Base-by-base conservation (phyloP, 2,329 filamentous ascomycete genomes). In the Aspergillus fischeri region DNA sequence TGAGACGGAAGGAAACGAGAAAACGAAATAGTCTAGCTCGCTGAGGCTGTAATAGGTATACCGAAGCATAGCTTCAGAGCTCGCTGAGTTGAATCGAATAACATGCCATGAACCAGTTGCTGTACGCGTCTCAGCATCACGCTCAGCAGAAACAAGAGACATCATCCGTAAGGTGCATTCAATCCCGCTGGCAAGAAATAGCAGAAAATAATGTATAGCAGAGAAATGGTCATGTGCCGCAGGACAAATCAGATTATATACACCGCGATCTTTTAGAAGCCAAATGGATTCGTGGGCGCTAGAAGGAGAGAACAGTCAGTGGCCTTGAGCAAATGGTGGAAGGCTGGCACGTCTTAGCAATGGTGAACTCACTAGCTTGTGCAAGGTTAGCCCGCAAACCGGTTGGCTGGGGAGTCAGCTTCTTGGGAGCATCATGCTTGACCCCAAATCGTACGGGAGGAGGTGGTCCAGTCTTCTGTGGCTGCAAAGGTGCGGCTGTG, bases 361-460 rank as follows among this genome's bases (percentile, higher is more conserved):
- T 50, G 57, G 49, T 28, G 32, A 57, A 92, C 93, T 89, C 87
- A 97, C 93, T 99, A 70, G 94, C 94, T 85, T 95, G 90, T 53
- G 90, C 83, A 65, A 99, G 82, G 73, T 97, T 97, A 56, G 94
- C 94, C 79, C 90, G 86, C 67, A 89, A 82, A 62, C 94, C 94
- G 6, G 94, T 99, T 28, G 91, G 83, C 78, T 97, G 94, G 29
- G 92, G 86, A 59, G 84, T 82, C 66, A 97, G 77, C 74, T 90
- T 94, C 76, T 92, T 91, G 29, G 86, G 78, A 28, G 86, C 79
- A 51, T 86, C 85, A 28, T 81, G 79, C 56, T 84, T 82, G 38
- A 96, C 87, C 42, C 94, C 94, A 72, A 99, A 99, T 58, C 91
- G 85, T 20, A 99, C 88, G 25, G 91, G 86, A 49, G 94, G 94